A percentile compares a stretch with the other conserved stretches of the same genome.
phyloP scores from a whole-genome alignment of 2,329 filamentous ascomycete genomes.

The Mycosphaerelloides madeirae region DNA sequence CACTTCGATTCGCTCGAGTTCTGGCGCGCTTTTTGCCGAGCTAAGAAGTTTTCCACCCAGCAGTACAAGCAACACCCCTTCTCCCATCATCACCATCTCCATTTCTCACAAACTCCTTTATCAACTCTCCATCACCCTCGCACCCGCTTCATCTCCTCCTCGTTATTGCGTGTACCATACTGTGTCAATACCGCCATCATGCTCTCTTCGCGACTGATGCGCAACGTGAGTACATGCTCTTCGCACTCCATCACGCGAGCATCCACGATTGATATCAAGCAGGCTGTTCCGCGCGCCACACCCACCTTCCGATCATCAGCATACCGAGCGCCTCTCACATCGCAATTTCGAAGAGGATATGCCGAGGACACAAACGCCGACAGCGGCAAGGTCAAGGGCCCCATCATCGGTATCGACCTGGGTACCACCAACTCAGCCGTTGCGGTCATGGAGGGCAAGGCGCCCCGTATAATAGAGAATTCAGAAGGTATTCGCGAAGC shows the following conservation, averaged over 20 bases:
- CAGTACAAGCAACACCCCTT: too few species aligned
- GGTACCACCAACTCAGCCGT: constrained; percentile 98
- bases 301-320: constrained; percentile 34
- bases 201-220: constrained; percentile 33
- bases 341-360: constrained; percentile 69
- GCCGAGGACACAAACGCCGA: constrained; percentile 49
- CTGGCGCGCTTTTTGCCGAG: too few species aligned
- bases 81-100: background rate
- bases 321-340: constrained; percentile 62
- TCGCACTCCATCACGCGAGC: constrained; percentile 26
- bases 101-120: background rate
- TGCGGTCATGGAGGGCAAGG: constrained; percentile 95
- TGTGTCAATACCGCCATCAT: constrained; percentile 27
- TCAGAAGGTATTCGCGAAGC: constrained; percentile 65
- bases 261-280: constrained; percentile 19
- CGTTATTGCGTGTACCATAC: constrained; percentile 18
- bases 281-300: constrained; percentile 33
- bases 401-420: constrained; percentile 97
- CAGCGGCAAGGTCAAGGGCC: constrained; percentile 80
- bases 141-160: constrained; percentile 9
- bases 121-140: constrained; percentile 10
- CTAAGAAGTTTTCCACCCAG: too few species aligned
- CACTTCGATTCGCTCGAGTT: too few species aligned
- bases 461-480: constrained; percentile 95
- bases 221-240: constrained; percentile 29